phyloP scores from a whole-genome alignment of 805 yeast genomes.

The Metschnikowia amazonensis region DNA sequence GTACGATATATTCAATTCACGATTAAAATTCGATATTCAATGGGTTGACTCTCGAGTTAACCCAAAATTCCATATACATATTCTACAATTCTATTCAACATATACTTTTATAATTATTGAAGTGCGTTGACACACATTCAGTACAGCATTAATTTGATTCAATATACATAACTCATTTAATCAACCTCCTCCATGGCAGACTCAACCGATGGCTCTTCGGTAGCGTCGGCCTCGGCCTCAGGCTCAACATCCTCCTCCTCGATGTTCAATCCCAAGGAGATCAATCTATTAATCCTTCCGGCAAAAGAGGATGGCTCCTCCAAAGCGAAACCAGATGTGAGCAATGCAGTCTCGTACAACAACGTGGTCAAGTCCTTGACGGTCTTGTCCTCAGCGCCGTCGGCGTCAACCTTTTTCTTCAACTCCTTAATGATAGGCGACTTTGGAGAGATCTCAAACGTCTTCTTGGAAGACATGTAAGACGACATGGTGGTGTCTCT shows the following conservation, averaged over 20 bases:
- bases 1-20: too few relatives aligned
- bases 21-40: too few relatives aligned
- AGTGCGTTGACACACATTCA: too few relatives aligned
- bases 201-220: conserved; percentile 49
- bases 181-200: conserved; percentile 98
- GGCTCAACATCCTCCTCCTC: conserved; percentile 73
- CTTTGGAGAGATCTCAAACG: conserved; percentile 96
- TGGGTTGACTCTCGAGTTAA: too few relatives aligned
- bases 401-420: conserved; percentile 92
- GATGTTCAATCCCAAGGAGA: conserved; percentile 95
- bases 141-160: background rate
- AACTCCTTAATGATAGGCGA: conserved; percentile 94
- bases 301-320: conserved; percentile 99
- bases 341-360: conserved; percentile 94
- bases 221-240: conserved; percentile 46
- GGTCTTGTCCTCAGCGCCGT: conserved; percentile 97
- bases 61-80: too few relatives aligned
- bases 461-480: conserved; percentile 99
- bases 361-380: conserved; percentile 96
- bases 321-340: conserved; percentile 97
- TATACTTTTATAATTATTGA: too few relatives aligned
- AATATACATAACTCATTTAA: conserved; percentile 38
- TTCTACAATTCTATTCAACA: too few relatives aligned
- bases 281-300: conserved; percentile 95
- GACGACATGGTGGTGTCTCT: conserved; percentile 98